Percentiles rank a stretch among this genome's conserved stretches.
These are phyloP conservation scores for Cadophora malorum DNA, from an alignment of 2,329 filamentous ascomycete genomes.

Conservation along the genomic window DNA sequence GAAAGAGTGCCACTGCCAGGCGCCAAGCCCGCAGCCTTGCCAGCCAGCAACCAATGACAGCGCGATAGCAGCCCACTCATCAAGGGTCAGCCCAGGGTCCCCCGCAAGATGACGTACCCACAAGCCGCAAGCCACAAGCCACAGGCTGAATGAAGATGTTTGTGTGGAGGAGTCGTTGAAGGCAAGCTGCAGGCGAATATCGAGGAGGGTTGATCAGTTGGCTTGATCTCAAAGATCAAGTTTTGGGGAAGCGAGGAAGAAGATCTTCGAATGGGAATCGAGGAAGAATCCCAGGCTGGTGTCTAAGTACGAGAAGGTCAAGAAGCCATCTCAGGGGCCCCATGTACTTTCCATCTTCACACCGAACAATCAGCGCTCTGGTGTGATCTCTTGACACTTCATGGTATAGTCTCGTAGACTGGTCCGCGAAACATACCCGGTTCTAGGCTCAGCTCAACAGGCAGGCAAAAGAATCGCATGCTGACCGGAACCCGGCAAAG, in stretches of 20 bases:
- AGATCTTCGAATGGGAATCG: neutral
- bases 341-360: neutral
- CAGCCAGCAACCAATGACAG: neutral
- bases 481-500: conserved; percentile 14
- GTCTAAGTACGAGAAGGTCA: neutral
- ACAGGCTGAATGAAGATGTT: neutral
- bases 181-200: neutral
- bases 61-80: too few species aligned
- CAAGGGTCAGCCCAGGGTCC: neutral
- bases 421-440: neutral
- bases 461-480: neutral
- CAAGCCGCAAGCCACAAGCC: conserved; percentile 6
- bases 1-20: neutral
- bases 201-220: conserved; percentile 4
- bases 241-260: neutral
- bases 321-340: neutral
- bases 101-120: conserved; percentile 8
- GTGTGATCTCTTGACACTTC: too few species aligned
- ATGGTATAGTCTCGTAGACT: neutral
- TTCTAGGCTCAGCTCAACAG: neutral
- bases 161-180: neutral
- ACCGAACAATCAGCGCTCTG: neutral
- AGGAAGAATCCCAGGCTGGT: neutral
- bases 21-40: conserved; percentile 18
- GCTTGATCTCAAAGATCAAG: neutral